Evolutionary conservation across 768 basidiomycete genomes (phyloP).

Genomic region (Mycena olivaceomarginata): DNA sequence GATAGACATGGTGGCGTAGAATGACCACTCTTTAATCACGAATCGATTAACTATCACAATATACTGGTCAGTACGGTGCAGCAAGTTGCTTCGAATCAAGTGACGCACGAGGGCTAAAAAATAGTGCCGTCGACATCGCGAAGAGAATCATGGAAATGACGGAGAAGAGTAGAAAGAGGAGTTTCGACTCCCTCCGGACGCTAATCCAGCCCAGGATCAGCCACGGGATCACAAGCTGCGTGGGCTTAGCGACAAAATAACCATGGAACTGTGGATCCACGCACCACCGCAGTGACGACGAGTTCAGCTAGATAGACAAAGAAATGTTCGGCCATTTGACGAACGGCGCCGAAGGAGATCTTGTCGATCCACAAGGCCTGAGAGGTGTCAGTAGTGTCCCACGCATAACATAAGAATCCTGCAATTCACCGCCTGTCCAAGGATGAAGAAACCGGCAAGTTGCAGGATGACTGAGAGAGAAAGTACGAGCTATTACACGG

Average conservation of each 20-base stretch:
- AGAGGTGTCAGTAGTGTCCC: not conserved
- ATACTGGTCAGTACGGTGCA: not conserved
- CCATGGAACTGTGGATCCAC: slow-evolving; percentile 38
- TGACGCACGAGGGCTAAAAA: slow-evolving; percentile 62
- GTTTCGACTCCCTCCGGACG: slow-evolving; percentile 65
- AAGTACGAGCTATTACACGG: slow-evolving; percentile 63
- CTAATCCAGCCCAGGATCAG: slow-evolving; percentile 67
- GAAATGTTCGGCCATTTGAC: slow-evolving; percentile 56
- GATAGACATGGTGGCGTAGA: slow-evolving; percentile 68
- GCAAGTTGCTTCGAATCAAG: slow-evolving; percentile 1
- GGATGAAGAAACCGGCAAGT: slow-evolving; percentile 68
- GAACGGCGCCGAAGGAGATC: slow-evolving; percentile 59
- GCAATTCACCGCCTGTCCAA: slow-evolving; percentile 58
- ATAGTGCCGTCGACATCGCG: slow-evolving; percentile 62
- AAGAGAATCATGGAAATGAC: slow-evolving; percentile 61
- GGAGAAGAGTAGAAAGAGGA: slow-evolving; percentile 62
- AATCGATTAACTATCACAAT: slow-evolving; percentile 61
- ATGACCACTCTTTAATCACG: slow-evolving; percentile 65
- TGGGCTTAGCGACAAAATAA: not conserved
- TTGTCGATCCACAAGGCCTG: slow-evolving; percentile 70
- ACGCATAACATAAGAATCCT: not conserved
- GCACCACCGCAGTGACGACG: slow-evolving; percentile 61
- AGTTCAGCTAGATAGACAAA: slow-evolving; percentile 65
- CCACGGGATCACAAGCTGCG: slow-evolving; percentile 69
- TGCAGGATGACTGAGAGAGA: slow-evolving; percentile 69